Percentiles rank a stretch among this genome's conserved stretches.
Conservation (phyloP, 441 rosid genomes). For the Pelargonium fulgidum region DNA sequence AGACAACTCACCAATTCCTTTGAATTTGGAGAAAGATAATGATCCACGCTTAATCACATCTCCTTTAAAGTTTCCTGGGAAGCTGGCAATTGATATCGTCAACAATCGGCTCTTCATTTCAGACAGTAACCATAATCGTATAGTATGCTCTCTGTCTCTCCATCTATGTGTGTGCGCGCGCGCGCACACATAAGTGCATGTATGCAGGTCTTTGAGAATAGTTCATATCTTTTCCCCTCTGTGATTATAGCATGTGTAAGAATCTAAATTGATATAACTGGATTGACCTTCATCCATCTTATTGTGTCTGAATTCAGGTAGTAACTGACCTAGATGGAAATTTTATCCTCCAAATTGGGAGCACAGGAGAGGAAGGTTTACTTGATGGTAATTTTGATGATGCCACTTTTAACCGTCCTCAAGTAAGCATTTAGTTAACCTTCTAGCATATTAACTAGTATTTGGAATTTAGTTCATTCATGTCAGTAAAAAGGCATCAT, state of each 20-base stretch:
- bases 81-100: constrained; percentile 75
- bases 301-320: constrained; percentile 44
- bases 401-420: constrained; percentile 81
- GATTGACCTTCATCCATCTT: constrained; percentile 10
- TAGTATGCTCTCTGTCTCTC: constrained; percentile 57
- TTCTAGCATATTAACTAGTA: neutral
- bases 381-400: constrained; percentile 80
- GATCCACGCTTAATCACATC: constrained; percentile 72
- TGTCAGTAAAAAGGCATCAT: neutral
- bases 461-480: neutral
- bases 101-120: constrained; percentile 89
- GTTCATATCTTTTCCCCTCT: neutral
- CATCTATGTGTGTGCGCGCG: no score
- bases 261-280: neutral
- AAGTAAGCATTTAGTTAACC: constrained; percentile 36
- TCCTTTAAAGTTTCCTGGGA: constrained; percentile 92
- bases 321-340: constrained; percentile 87
- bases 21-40: constrained; percentile 70
- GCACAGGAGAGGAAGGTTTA: constrained; percentile 77
- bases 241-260: neutral
- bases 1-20: constrained; percentile 56
- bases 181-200: no score
- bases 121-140: constrained; percentile 95
- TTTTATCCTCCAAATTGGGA: constrained; percentile 74
- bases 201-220: neutral